Evolutionary conservation across 2,329 filamentous ascomycete species (phyloP).

Genomic region (Fusarium incarnatum): DNA sequence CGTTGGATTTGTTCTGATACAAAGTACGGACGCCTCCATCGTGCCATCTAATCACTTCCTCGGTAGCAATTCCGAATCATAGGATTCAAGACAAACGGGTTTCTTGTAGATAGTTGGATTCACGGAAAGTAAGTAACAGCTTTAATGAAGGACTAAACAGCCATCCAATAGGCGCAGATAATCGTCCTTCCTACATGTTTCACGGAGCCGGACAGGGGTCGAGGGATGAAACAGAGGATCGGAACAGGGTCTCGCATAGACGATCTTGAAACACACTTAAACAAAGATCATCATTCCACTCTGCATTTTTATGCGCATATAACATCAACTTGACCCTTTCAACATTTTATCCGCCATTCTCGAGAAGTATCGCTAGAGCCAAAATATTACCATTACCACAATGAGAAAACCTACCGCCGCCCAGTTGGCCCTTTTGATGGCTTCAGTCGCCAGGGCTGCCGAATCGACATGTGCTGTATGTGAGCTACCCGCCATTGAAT

Average conservation of each 20-base stretch:
- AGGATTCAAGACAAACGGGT: background rate
- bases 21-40: background rate
- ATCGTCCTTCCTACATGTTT: slow-evolving; percentile 4
- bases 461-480: slow-evolving; percentile 37
- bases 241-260: slow-evolving; percentile 25
- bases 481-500: fast-evolving
- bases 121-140: background rate
- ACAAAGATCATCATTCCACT: slow-evolving; percentile 2
- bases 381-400: background rate
- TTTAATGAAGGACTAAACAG: slow-evolving; percentile 2
- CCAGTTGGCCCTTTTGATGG: slow-evolving; percentile 26
- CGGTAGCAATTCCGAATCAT: background rate
- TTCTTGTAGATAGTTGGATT: background rate
- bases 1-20: background rate
- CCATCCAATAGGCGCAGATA: background rate
- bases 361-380: no score
- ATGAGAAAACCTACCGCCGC: slow-evolving; percentile 31
- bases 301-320: background rate
- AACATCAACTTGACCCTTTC: background rate
- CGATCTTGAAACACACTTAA: slow-evolving; percentile 26
- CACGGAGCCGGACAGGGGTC: slow-evolving; percentile 2
- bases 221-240: slow-evolving; percentile 32
- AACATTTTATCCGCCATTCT: fast-evolving
- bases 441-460: slow-evolving; percentile 7
- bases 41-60: no score